Conservation (phyloP, 768 basidiomycete species). For the Termitomyces sp. region DNA sequence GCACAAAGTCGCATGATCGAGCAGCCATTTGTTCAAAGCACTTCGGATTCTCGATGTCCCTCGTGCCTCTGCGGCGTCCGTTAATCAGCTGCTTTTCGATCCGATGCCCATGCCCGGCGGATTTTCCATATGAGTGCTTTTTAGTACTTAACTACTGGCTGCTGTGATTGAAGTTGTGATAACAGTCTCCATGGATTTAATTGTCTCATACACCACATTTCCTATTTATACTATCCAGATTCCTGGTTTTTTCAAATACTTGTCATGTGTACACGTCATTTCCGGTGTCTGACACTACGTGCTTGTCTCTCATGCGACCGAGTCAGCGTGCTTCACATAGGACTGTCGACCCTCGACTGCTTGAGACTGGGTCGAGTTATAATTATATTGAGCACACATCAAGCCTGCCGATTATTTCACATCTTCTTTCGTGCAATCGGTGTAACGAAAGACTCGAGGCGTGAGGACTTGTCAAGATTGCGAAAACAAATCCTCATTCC, state of each 20-base stretch:
- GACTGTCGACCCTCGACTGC: background rate
- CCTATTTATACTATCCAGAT: background rate
- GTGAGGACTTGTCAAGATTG: background rate
- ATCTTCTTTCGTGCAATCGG: background rate
- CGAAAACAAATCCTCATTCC: background rate
- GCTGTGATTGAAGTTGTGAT: too few species aligned
- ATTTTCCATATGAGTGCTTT: too few species aligned
- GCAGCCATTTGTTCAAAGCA: constrained; percentile 7
- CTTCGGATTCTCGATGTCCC: constrained; percentile 5
- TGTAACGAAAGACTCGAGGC: background rate
- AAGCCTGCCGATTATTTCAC: background rate
- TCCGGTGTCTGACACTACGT: background rate
- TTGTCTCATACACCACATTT: background rate
- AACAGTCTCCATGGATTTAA: background rate
- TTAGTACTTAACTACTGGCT: too few species aligned
- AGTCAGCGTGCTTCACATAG: background rate
- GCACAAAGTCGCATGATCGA: constrained; percentile 8
- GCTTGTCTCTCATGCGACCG: background rate
- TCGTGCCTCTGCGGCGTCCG: constrained; percentile 13
- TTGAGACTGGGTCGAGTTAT: background rate
- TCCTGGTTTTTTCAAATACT: background rate
- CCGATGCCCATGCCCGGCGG: background rate
- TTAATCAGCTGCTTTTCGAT: background rate
- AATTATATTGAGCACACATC: background rate
- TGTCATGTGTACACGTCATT: background rate